Conservation (phyloP, 192 early-diverging fungal genomes). For the Globomyces pollinis-pini region DNA sequence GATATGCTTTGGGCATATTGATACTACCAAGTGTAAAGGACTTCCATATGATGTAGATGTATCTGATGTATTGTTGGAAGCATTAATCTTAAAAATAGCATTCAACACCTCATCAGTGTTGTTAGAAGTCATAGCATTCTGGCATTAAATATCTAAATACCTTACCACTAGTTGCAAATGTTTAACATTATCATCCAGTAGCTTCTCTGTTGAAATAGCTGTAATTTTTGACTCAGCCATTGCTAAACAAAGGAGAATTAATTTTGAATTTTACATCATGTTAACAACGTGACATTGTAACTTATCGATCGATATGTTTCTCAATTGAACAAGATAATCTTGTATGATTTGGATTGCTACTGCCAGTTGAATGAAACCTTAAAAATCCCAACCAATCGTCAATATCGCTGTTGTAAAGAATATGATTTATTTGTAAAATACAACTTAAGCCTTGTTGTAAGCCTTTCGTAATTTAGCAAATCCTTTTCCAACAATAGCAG, state of each 20-base stretch:
- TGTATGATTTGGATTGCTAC: too few species aligned
- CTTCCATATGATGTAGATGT: conserved; percentile 22
- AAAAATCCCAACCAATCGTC: too few species aligned
- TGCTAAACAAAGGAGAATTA: too few species aligned
- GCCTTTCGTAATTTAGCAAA: conserved; percentile 3
- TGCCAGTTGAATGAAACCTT: too few species aligned
- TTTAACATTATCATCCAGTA: conserved; percentile 21
- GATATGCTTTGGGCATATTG: conserved; percentile 19
- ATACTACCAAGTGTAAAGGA: conserved; percentile 27
- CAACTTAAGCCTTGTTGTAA: conserved; percentile 3
- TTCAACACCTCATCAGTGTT: conserved; percentile 13
- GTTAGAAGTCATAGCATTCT: conserved; percentile 18
- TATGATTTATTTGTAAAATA: conserved; percentile 9
- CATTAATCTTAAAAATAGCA: conserved; percentile 11
- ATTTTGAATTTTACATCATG: too few species aligned
- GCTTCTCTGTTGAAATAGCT: not conserved
- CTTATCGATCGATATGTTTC: too few species aligned
- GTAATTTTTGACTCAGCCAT: too few species aligned
- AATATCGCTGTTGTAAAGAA: too few species aligned
- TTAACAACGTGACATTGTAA: too few species aligned
- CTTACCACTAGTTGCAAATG: conserved; percentile 25
- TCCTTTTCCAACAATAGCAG: conserved; percentile 7
- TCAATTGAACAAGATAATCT: too few species aligned
- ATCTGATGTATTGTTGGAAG: not conserved
- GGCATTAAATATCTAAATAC: too few species aligned